Base-by-base conservation (phyloP, 495 filamentous ascomycete genomes). In the Immersiella caudata region DNA sequence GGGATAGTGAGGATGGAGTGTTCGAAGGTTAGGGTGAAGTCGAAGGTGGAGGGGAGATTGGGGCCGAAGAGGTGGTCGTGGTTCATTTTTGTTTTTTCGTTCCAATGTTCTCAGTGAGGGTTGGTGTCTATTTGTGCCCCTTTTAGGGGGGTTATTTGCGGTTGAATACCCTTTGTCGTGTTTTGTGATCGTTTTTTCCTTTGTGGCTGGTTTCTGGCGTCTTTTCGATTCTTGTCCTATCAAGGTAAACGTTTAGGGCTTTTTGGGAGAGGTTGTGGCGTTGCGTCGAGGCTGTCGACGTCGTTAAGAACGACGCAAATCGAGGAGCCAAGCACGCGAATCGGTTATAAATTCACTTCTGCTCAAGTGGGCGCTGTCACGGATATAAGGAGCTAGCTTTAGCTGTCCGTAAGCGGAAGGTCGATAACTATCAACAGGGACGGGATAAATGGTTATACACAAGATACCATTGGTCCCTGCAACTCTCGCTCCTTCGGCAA, bases 21-120 rank as follows among this genome's bases (percentile, higher is more conserved):
- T 49, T 59, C 46, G 27, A 64, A 64, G 25, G 22, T 27, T n/a
- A 60, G 27, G 64, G 16, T 65, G 40, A 26, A 49, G 61, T 54
- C 25, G 49, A 51, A 52, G 26, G 7, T n/a, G 20, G 21, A 9
- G 20, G 52, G 52, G 21, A 56, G 25, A 2, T 56, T 6, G 2
- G 52, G 52, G 21, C 52, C 52, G 52, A 56, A 56, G n/a, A 56
- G 52, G 52, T 26, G 21, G n/a, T 56, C 52, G 6, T 52, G 49
- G 40, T 18, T 14, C 40, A 46, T 46, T 46, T 4, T 18, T 4
- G 11, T 46, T 2, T 2, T 46, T 5, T 2, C 40, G 4, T 5
- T 3, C 12, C 3, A 8, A 33, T 33, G 29, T 8, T 33, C 4
- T 8, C 29, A 3, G 29, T n/a, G n/a, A n/a, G 8, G 3, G 29